Percentiles rank a stretch among this genome's conserved stretches.
Conservation (phyloP, 2,329 filamentous ascomycete species). For the Colletotrichum cordylinicola region DNA sequence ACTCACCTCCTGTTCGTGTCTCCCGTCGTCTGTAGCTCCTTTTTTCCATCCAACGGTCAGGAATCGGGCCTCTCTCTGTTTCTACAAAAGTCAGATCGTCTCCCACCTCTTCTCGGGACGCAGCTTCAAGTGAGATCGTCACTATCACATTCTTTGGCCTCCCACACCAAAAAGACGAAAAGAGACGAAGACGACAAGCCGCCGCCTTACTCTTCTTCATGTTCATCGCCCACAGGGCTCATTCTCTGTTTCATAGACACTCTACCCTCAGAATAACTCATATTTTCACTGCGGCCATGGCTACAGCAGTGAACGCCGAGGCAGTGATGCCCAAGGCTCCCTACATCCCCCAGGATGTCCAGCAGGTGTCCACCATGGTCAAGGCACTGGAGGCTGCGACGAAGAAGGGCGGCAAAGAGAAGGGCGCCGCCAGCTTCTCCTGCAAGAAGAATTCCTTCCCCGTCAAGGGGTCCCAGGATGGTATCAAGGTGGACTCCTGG, state of each 20-base stretch:
- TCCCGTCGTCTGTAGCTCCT: neutral
- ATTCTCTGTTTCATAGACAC: neutral
- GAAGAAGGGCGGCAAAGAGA: constrained; percentile 58
- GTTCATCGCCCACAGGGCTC: constrained; percentile 7
- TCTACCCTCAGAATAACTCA: neutral
- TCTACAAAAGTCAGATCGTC: neutral
- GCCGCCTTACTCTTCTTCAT: neutral
- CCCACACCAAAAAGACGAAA: neutral
- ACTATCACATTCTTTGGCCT: neutral
- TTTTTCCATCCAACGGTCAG: neutral
- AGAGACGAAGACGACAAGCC: neutral
- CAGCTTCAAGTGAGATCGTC: neutral
- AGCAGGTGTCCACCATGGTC: constrained; percentile 71
- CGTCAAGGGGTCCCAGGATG: constrained; percentile 66
- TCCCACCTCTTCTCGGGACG: neutral
- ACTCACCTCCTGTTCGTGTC: constrained; percentile 7
- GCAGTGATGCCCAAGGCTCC: constrained; percentile 54
- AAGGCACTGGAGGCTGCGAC: constrained; percentile 65
- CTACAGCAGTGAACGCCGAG: constrained; percentile 10
- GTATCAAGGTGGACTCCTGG: constrained; percentile 85
- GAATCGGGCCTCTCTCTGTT: neutral
- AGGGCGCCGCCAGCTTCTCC: constrained; percentile 60
- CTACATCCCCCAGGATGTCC: constrained; percentile 71
- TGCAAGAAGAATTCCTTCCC: constrained; percentile 83
- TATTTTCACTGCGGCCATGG: neutral